phyloP scores from a whole-genome alignment of 2,329 filamentous ascomycete species.

The Dactylonectria estremocensis region DNA sequence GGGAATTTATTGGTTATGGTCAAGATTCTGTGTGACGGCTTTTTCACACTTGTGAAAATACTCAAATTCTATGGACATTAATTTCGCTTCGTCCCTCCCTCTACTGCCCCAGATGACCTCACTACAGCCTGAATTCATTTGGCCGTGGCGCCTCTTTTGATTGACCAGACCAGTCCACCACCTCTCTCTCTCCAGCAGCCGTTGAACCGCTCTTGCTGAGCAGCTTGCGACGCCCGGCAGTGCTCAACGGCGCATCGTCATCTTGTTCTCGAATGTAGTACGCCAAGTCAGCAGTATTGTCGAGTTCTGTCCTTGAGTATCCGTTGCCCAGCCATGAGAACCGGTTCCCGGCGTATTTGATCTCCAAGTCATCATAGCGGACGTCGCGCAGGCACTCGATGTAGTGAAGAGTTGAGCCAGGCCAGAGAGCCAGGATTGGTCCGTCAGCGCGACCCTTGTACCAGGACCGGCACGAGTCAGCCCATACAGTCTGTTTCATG shows the following conservation, averaged over 20 bases:
- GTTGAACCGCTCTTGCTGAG: conserved; percentile 32
- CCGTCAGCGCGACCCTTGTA: conserved; percentile 63
- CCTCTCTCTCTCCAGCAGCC: conserved; percentile 12
- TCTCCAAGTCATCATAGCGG: conserved; percentile 63
- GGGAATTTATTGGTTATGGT: background rate
- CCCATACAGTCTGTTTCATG: conserved; percentile 60
- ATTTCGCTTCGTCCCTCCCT: background rate
- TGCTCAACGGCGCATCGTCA: conserved; percentile 50
- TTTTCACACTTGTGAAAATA: background rate
- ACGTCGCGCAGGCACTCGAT: conserved; percentile 63
- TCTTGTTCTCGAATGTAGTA: conserved; percentile 57
- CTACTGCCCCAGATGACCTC: background rate
- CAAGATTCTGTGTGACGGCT: background rate
- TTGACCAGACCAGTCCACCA: conserved; percentile 28
- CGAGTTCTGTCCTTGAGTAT: conserved; percentile 58
- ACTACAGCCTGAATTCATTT: background rate
- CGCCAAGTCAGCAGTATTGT: conserved; percentile 56
- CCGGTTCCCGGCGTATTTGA: conserved; percentile 56
- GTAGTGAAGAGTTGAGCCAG: conserved; percentile 61
- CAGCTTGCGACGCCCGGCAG: conserved; percentile 32
- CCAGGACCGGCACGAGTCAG: conserved; percentile 60
- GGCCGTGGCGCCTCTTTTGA: background rate
- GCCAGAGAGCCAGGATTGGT: conserved; percentile 59
- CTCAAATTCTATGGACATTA: background rate
- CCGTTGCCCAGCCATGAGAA: conserved; percentile 61